phyloP scores from a whole-genome alignment of 225 moss, liverwort and hornwort species.

The Polytrichum commune region DNA sequence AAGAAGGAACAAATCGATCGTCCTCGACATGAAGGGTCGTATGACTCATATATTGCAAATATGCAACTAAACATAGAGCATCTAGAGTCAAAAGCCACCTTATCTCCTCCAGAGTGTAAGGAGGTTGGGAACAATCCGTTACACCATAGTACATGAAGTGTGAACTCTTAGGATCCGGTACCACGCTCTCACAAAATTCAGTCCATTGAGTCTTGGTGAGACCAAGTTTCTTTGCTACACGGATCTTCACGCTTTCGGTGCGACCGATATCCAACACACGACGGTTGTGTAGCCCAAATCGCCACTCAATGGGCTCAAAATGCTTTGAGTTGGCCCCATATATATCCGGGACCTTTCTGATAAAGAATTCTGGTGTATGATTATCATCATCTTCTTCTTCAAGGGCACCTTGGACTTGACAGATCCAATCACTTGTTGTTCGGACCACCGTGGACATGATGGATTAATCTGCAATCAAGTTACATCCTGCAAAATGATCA shows the following conservation, averaged over 20 bases:
- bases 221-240: not conserved
- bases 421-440: not conserved
- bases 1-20: not conserved
- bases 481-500: too few relatives aligned
- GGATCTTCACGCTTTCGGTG: not conserved
- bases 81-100: not conserved
- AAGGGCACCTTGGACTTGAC: not conserved
- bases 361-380: not conserved
- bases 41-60: not conserved
- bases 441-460: not conserved
- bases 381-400: not conserved
- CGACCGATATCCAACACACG: not conserved
- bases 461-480: not conserved
- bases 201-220: slow-evolving; percentile 2
- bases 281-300: slow-evolving; percentile 2
- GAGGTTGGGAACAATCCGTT: not conserved
- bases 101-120: not conserved
- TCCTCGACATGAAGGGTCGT: too few relatives aligned
- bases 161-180: not conserved
- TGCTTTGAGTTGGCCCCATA: not conserved
- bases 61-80: not conserved
- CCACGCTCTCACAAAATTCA: not conserved
- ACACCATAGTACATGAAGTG: not conserved
- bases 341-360: not conserved
- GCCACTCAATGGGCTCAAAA: not conserved